Evolutionary conservation across 2,329 filamentous ascomycete species (phyloP), one percentile per base, ranked within the genome.

Genomic region (Alternaria burnsii): DNA sequence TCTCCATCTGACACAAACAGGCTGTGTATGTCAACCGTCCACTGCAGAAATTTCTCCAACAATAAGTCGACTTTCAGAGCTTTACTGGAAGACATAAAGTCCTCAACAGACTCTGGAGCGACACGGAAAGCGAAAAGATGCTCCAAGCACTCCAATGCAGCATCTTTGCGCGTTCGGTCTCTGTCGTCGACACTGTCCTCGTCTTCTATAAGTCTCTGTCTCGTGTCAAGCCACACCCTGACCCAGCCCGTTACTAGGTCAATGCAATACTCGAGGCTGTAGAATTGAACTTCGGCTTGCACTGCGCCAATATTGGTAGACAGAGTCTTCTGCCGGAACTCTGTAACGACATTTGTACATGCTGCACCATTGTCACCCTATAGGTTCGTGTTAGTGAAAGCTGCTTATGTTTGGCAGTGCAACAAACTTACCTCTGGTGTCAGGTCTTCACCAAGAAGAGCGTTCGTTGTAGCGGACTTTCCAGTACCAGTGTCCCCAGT

Each of bases 401-500:
- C 4, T 10, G 24, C 9, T 11, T 3, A 4, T 24, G 7, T 24
- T n/a, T 14, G 1, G 16, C 16, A 6, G 11, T 26, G 2, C 28
- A 2, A 2, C 7, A 38, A 8, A 54, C 30, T 48, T 63, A 63
- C 68, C 34, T 69, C 61, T 57, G 18, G 66, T 12, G 32, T 59
- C 42, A 32, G 32, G 32, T 28, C 58, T 12, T 24, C 67, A 12
- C 55, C 69, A 11, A 70, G 41, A 22, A 71, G 47, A 26, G 63
- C 51, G 28, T 71, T 71, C 5, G 62, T 36, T 1, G 55, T 18
- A 2, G 66, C 62, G 30, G 69, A 71, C 36, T 71, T 71, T 16
- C 66, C 69, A 16, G 54, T 47, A 16, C 67, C 67, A 40, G 65
- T 61, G 26, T 68, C 66, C 18, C 69, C 67, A n/a, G 61, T 38